Base-by-base conservation (phyloP, 139 green algal species). In the Nannochloris sp. region DNA sequence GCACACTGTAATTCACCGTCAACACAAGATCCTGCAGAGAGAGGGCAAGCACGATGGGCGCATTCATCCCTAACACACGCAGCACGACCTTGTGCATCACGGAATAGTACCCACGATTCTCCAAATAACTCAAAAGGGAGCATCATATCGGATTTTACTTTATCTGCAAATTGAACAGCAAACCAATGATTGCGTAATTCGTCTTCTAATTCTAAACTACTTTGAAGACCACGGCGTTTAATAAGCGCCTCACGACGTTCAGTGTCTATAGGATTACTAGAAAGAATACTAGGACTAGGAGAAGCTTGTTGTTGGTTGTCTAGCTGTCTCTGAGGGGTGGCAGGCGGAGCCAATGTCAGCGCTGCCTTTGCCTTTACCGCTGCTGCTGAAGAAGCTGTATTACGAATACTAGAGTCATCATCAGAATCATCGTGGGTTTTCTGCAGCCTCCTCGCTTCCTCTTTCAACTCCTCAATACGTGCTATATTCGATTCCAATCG, bases 91-190 rank as follows among this genome's bases (percentile, higher is more conserved):
- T n/a, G 34, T 39, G 42, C 60, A 54, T 82, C 78, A 32, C 92
- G 74, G 79, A 97, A 98, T 61, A 99, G 64, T 24, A 97, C 92
- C 92, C 92, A 99, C 2, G 88, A 75, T 76, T 96, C 82, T n/a
- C 81, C 82, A 78, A 97, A 97, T 30, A 97, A 79, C 44, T 97
- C 89, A 61, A 99, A 86, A 14, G 94, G 83, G 15, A 71, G 13
- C 60, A 65, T 70, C 14, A 35, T 34, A 1, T 67, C 67, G 15
- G 30, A 23, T 15, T 47, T 33, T 31, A 80, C 60, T 61, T 68
- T 75, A 51, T 14, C 39, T 23, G 29, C 27, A 55, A 80, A 80
- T 6, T 71, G 30, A 2, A 81, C 73, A 0, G 54, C 32, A 34
- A 78, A 80, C 73, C 73, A 80, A 29, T 80, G 56, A 51, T 80